Evolutionary conservation across 2,329 filamentous ascomycete genomes (phyloP), one percentile per base, ranked within the genome.

Genomic region (Paracorniculantispora psalliotae): DNA sequence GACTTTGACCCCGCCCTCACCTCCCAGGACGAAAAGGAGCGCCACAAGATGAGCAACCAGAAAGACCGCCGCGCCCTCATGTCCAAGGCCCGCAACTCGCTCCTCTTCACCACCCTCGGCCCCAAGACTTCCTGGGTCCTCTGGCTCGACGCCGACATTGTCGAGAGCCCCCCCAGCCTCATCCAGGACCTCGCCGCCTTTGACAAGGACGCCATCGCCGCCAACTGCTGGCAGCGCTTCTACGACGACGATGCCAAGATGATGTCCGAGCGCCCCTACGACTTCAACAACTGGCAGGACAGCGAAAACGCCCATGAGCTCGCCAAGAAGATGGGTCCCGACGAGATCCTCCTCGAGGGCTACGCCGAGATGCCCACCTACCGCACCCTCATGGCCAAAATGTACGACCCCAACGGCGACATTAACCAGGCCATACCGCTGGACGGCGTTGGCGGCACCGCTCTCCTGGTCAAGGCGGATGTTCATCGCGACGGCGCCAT

Each of bases 201-300:
- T 73, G 85, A 97, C 75, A 91, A 94, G 75, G 83, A 91, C n/a
- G 84, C 99, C 63, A 89, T 97, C 58, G 92, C 92, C 1, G 91
- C 94, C 54, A 99, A 99, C 72, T 97, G 93, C 79, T 97, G 89
- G 80, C 94, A 99, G 76, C 81, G 89, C 63, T 97, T 85, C 75
- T 83, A 82, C 49, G 88, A 97, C 63, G 67, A 78, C 1, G 81
- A 88, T 15, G 87, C 83, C 54, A 87, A 88, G 68, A 80, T 85
- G 63, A 83, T 84, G 77, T 85, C 87, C 46, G 85, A 93, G 69
- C 85, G 94, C 4, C 86, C 92, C 0, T 99, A 99, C 72, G 94
- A 99, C 76, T 97, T 88, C 81, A 99, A 99, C 77, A 96, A 90
- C 71, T 99, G 94, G 94, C 86, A 93, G 68, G 94, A 99, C 71